Evolutionary conservation across 2,329 filamentous ascomycete genomes (phyloP).

Genomic region (Fusarium goolgardi): DNA sequence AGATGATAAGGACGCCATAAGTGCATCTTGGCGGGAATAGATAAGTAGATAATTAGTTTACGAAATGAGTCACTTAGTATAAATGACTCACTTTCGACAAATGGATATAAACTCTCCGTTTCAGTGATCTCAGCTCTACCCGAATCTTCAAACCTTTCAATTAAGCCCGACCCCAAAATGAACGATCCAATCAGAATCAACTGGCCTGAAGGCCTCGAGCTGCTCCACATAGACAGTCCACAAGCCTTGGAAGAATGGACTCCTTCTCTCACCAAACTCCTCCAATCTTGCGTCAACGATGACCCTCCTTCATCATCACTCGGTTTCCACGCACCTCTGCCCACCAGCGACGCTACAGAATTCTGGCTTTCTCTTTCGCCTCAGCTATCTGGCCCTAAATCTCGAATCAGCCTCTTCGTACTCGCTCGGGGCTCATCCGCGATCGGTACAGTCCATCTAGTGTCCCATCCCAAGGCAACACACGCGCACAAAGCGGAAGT

Average conservation of each 20-base stretch:
- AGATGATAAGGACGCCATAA: background rate
- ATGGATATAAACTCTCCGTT: background rate
- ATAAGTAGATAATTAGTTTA: background rate
- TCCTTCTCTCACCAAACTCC: background rate
- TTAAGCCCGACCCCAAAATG: background rate
- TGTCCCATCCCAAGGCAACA: background rate
- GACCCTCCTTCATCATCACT: conserved; percentile 5
- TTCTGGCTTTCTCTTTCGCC: conserved; percentile 2
- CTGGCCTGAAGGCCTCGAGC: background rate
- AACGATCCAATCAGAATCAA: background rate
- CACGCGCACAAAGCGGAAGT: conserved; percentile 6
- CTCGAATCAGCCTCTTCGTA: background rate
- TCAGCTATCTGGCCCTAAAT: background rate
- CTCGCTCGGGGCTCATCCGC: background rate
- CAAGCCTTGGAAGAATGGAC: background rate
- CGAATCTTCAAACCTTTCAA: too few relatives aligned
- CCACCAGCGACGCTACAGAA: background rate
- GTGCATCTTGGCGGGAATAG: background rate
- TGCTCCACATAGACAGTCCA: rapidly evolving
- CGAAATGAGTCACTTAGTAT: background rate
- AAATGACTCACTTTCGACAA: background rate
- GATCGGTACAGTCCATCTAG: background rate
- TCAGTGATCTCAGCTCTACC: background rate
- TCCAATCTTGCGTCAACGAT: conserved; percentile 1
- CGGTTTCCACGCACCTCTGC: conserved; percentile 7